Conservation (phyloP, 192 early-diverging fungal species). For the Piromyces finnis region DNA sequence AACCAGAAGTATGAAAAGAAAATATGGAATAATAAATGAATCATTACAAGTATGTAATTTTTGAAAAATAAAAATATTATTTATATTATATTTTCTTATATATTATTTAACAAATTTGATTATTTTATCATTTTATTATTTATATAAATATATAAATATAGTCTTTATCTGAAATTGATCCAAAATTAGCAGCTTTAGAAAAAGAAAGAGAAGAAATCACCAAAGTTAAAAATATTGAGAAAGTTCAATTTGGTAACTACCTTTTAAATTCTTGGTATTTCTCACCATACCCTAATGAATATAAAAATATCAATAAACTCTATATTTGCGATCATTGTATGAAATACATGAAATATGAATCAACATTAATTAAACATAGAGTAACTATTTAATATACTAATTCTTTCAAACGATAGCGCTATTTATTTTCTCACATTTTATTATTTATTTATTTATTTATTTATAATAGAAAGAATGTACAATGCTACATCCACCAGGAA, state of each 20-base stretch:
- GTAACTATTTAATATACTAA: too few relatives aligned
- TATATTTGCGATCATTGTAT: slow-evolving; percentile 86
- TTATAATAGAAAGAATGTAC: slow-evolving; percentile 50
- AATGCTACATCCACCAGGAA: slow-evolving; percentile 55
- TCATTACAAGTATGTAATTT: neutral
- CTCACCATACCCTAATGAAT: neutral
- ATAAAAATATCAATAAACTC: slow-evolving; percentile 14
- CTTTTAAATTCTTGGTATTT: neutral
- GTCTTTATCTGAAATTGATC: neutral
- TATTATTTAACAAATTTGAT: too few relatives aligned
- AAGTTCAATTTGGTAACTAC: neutral
- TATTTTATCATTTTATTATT: too few relatives aligned
- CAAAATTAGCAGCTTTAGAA: neutral
- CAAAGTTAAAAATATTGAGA: neutral
- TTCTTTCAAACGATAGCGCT: too few relatives aligned
- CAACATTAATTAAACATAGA: slow-evolving; percentile 54
- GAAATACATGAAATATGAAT: slow-evolving; percentile 73
- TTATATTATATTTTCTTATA: too few relatives aligned
- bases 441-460: neutral
- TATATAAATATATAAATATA: neutral
- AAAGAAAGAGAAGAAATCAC: neutral
- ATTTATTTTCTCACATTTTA: slow-evolving; percentile 4
- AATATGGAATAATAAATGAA: neutral
- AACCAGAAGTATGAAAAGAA: neutral
- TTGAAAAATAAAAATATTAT: too few relatives aligned